Evolutionary conservation across 2,329 filamentous ascomycete genomes (phyloP).

Genomic region (Onygenales sp.): DNA sequence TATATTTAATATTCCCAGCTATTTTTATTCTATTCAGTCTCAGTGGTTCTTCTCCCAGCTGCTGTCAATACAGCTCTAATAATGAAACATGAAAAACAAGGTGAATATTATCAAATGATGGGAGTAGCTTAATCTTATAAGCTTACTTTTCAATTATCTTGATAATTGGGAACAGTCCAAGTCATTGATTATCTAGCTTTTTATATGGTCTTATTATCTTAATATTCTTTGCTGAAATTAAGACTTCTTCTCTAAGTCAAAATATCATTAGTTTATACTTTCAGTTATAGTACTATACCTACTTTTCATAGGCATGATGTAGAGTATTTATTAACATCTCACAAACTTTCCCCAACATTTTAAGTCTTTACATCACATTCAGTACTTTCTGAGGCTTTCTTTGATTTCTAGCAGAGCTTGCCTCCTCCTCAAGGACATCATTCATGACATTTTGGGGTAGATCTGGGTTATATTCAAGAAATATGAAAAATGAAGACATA

Average conservation of each 20-base stretch:
- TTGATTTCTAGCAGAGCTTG: neutral
- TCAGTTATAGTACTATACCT: neutral
- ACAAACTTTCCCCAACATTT: neutral
- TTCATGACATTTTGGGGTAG: fast-evolving
- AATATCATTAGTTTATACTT: neutral
- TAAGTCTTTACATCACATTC: neutral
- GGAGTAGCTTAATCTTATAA: neutral
- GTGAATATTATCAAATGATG: neutral
- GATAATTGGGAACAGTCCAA: neutral
- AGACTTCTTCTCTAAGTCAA: constrained; percentile 1
- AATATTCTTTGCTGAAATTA: neutral
- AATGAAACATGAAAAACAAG: neutral
- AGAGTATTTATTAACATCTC: neutral
- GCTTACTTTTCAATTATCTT: neutral
- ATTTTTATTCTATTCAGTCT: neutral
- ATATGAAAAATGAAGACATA: neutral
- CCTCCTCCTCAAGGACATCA: neutral
- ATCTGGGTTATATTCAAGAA: neutral
- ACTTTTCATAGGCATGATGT: neutral
- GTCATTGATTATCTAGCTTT: constrained; percentile 1
- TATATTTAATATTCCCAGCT: neutral
- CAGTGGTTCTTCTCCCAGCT: neutral
- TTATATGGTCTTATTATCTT: neutral
- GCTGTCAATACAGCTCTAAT: neutral
- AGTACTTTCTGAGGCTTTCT: neutral